These are phyloP conservation scores for Pichia sp. DNA, from an alignment of 1,139 yeast genomes.

Conservation along the genomic window DNA sequence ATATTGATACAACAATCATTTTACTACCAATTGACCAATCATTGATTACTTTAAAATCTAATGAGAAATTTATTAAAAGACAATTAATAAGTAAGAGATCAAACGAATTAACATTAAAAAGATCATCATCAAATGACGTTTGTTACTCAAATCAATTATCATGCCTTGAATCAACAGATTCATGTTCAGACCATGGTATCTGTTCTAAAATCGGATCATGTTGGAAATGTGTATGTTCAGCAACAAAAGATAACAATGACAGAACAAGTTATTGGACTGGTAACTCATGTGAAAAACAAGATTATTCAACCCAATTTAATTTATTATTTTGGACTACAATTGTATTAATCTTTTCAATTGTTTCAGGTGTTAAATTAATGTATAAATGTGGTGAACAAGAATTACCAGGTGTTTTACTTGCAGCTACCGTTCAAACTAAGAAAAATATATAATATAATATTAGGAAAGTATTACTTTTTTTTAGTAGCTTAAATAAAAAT, in stretches of 20 bases:
- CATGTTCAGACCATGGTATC: conserved; percentile 59
- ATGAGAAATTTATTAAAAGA: background rate
- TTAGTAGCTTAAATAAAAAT: no score
- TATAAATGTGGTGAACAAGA: conserved; percentile 50
- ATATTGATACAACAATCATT: conserved; percentile 29
- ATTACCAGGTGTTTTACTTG: conserved; percentile 63
- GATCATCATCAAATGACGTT: conserved; percentile 2
- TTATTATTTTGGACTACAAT: conserved; percentile 62
- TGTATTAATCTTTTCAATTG: conserved; percentile 40
- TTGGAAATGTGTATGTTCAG: conserved; percentile 55
- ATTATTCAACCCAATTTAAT: conserved; percentile 58
- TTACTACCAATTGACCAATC: conserved; percentile 30
- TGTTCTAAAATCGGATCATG: conserved; percentile 43
- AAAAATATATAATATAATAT: conserved; percentile 18
- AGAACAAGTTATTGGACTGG: conserved; percentile 67
- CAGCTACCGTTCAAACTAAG: conserved; percentile 45
- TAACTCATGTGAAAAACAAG: conserved; percentile 57
- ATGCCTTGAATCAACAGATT: conserved; percentile 47
- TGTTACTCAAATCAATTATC: conserved; percentile 44
- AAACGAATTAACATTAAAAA: background rate
- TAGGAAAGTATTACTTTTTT: no score
- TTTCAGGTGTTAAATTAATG: conserved; percentile 51
- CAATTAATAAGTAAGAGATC: conserved; percentile 1
- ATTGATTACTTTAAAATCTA: conserved; percentile 17
- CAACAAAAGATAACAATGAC: conserved; percentile 35